Conservation (phyloP, 2,329 filamentous ascomycete genomes). For the Penicillium sp. region DNA sequence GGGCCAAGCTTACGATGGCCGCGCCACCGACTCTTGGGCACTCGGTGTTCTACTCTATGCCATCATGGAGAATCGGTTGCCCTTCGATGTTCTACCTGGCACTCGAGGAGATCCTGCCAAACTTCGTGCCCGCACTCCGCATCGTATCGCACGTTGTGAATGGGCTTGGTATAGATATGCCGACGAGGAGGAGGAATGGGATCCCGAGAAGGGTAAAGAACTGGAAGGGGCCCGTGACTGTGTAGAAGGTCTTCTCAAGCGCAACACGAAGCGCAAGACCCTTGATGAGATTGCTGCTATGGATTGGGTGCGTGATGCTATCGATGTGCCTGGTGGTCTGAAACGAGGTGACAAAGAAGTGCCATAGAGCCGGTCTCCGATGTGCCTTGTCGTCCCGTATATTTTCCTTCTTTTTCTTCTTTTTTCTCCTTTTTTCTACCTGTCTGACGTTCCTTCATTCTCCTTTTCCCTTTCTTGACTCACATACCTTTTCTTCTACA, state of each 20-base stretch:
- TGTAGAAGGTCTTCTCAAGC: constrained; percentile 79
- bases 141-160: constrained; percentile 92
- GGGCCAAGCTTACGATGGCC: constrained; percentile 90
- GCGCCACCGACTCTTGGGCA: constrained; percentile 90
- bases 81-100: constrained; percentile 85
- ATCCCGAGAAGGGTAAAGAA: constrained; percentile 62
- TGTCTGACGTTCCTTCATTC: constrained; percentile 4
- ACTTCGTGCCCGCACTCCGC: constrained; percentile 77
- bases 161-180: constrained; percentile 92
- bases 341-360: constrained; percentile 54
- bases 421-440: not conserved
- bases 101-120: constrained; percentile 69
- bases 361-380: constrained; percentile 36
- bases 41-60: constrained; percentile 91
- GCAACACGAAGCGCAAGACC: constrained; percentile 74
- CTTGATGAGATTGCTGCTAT: constrained; percentile 69
- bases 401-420: not conserved
- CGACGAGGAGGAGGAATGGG: constrained; percentile 82
- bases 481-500: constrained; percentile 3
- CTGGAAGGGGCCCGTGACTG: constrained; percentile 74
- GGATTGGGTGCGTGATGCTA: constrained; percentile 74
- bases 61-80: constrained; percentile 85
- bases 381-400: constrained; percentile 6
- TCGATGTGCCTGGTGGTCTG: constrained; percentile 63
- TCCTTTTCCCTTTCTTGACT: not conserved